phyloP scores from a whole-genome alignment of 768 basidiomycete species.

The Agaricus sinodeliciosus region DNA sequence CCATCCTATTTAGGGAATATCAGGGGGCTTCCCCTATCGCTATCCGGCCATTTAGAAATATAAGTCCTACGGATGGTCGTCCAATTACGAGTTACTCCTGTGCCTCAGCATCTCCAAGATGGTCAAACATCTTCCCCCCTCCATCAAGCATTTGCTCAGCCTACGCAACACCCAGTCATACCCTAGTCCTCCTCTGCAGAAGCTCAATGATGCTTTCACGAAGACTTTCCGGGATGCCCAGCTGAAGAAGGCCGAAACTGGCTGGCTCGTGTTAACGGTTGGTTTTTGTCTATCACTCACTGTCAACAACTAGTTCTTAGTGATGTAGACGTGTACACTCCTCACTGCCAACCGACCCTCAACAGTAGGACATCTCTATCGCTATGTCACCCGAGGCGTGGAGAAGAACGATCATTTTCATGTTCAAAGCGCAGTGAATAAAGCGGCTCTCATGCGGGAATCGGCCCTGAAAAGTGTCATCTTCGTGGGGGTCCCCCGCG shows the following conservation, averaged over 20 bases:
- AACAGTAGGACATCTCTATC: slow-evolving; percentile 74
- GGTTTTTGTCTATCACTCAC: slow-evolving; percentile 16
- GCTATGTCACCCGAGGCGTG: slow-evolving; percentile 55
- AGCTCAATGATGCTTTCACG: slow-evolving; percentile 48
- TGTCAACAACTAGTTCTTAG: slow-evolving; percentile 15
- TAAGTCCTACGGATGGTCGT: too few relatives aligned
- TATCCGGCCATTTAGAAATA: too few relatives aligned
- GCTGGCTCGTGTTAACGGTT: slow-evolving; percentile 79
- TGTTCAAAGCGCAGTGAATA: slow-evolving; percentile 55
- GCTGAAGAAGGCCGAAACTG: slow-evolving; percentile 58
- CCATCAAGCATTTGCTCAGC: slow-evolving; percentile 67
- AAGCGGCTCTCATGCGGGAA: slow-evolving; percentile 84
- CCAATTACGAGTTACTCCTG: neutral
- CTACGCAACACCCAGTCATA: slow-evolving; percentile 58
- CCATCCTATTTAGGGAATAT: too few relatives aligned
- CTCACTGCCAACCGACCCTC: slow-evolving; percentile 79
- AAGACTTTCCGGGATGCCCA: slow-evolving; percentile 63
- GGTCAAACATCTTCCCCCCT: slow-evolving; percentile 49
- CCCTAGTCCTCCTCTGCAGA: slow-evolving; percentile 47
- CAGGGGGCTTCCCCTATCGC: too few relatives aligned
- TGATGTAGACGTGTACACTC: slow-evolving; percentile 67
- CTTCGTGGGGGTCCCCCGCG: slow-evolving; percentile 83
- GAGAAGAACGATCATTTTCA: slow-evolving; percentile 31
- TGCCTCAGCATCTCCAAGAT: slow-evolving; percentile 16
- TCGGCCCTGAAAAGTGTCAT: slow-evolving; percentile 84